Evolutionary conservation across 176 grass and related monocot species (phyloP), one percentile per base, ranked within the genome.

Genomic region (Urochloa ruziziensis): DNA sequence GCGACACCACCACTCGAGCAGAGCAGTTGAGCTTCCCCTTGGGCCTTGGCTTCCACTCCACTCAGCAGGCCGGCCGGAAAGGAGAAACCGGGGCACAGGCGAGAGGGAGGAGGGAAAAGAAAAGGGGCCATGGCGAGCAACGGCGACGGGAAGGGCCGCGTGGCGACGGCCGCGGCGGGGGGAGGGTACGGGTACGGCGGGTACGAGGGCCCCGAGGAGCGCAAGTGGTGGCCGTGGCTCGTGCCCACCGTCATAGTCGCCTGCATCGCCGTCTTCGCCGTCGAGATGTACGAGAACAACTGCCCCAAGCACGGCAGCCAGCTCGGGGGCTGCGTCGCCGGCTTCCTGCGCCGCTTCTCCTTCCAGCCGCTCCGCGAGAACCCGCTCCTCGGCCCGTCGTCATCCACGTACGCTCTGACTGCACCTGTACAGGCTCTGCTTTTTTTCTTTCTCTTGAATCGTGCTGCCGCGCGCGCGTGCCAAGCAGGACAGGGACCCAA

Each of bases 321-420:
- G 33, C 51, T 75, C 35, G 96, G 85, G 27, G 84, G 42, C 2
- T 98, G 96, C 93, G 87, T 90, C 35, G 96, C 85, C 2, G 75
- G 87, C 0, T 93, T 95, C 81, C 96, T 98, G 30, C 91, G 70
- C 1, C 93, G 93, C 0, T 88, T 98, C 85, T 93, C 96, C 54
- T 98, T 98, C 84, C 96, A 98, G 80, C 96, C 96, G 37, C 85
- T 95, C 61, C 89, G 77, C 10, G 91, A 98, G 87, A 98, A 98
- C 69, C 96, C 96, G 28, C 93, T 98, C 35, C 86, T 98, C 62
- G 96, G 96, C 0, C 96, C 96, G 0, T 98, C 96, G 0, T 74
- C 93, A 2, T 71, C 91, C 67, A 91, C 96, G 96, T 98, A 88
- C 33, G 84, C 52, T 7, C 61, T 46, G 2, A 10, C 37, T 36